Conservation (phyloP, 2,329 filamentous ascomycete species). For the Stachybotrys chlorohalonatus region DNA sequence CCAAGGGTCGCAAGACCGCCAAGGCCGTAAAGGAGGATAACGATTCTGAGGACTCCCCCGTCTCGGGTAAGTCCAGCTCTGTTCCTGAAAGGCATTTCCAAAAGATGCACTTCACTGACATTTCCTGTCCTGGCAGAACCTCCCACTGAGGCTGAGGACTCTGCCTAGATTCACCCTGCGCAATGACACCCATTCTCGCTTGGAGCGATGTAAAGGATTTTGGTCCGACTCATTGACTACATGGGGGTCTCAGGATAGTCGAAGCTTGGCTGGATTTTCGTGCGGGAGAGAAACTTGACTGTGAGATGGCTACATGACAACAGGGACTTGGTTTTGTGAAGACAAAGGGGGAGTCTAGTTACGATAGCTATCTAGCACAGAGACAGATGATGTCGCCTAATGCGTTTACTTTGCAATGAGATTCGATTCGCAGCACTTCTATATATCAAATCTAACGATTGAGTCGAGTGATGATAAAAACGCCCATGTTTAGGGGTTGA, state of each 20-base stretch:
- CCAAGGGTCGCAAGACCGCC: slow-evolving; percentile 6
- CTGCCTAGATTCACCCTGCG: background rate
- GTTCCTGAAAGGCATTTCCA: background rate
- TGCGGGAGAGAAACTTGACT: background rate
- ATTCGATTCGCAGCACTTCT: too few relatives aligned
- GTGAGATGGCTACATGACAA: background rate
- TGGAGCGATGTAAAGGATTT: background rate
- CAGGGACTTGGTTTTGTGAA: too few relatives aligned
- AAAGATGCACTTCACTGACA: background rate
- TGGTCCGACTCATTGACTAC: background rate
- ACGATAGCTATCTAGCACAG: too few relatives aligned
- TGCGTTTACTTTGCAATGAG: too few relatives aligned
- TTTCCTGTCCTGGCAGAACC: background rate
- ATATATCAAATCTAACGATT: too few relatives aligned
- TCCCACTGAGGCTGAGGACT: background rate
- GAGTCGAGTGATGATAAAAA: background rate
- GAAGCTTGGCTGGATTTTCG: background rate
- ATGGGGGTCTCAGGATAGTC: background rate
- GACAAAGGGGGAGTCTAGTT: too few relatives aligned
- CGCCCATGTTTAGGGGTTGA: too few relatives aligned
- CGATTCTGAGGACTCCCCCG: slow-evolving; percentile 11
- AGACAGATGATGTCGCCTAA: too few relatives aligned
- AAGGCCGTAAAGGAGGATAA: slow-evolving; percentile 10
- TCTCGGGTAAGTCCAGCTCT: slow-evolving; percentile 13
- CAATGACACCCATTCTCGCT: background rate